Evolutionary conservation across 1,284 basidiomycete genomes (phyloP).

Genomic region (Xerocomus nothofagi): DNA sequence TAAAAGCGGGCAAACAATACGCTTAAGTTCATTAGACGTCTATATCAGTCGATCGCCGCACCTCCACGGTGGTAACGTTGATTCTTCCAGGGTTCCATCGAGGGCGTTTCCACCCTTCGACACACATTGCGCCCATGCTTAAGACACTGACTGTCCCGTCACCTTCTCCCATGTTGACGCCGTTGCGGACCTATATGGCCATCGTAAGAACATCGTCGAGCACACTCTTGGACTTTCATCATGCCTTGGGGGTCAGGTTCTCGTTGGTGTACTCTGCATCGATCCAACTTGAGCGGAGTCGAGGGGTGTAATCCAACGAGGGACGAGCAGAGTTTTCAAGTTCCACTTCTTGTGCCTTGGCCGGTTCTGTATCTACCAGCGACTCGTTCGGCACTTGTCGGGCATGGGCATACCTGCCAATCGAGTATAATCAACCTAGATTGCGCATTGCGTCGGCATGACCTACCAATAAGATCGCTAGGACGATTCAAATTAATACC

Average conservation of each 20-base stretch:
- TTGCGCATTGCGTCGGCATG: neutral
- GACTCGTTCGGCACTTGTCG: constrained; percentile 68
- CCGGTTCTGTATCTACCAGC: constrained; percentile 45
- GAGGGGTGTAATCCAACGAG: constrained; percentile 57
- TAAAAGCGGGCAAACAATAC: constrained; percentile 4
- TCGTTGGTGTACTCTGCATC: constrained; percentile 80
- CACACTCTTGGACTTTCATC: constrained; percentile 13
- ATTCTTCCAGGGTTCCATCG: constrained; percentile 95
- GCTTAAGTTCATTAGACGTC: constrained; percentile 9
- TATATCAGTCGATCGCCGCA: constrained; percentile 32
- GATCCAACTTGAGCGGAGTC: constrained; percentile 70
- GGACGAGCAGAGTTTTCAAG: constrained; percentile 46
- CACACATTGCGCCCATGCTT: constrained; percentile 93
- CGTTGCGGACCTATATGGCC: constrained; percentile 61
- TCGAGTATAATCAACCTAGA: neutral
- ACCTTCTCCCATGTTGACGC: constrained; percentile 90
- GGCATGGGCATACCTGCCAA: constrained; percentile 67
- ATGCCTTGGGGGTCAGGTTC: constrained; percentile 57
- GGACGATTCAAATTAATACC: constrained; percentile 1
- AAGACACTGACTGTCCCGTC: constrained; percentile 94
- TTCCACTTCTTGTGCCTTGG: constrained; percentile 38
- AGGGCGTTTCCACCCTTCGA: constrained; percentile 89
- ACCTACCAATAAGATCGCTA: constrained; percentile 76
- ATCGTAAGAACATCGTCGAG: neutral
- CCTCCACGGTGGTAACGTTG: constrained; percentile 84